phyloP scores from a whole-genome alignment of 2,329 filamentous ascomycete species.

The Colletotrichum chrysophilum region DNA sequence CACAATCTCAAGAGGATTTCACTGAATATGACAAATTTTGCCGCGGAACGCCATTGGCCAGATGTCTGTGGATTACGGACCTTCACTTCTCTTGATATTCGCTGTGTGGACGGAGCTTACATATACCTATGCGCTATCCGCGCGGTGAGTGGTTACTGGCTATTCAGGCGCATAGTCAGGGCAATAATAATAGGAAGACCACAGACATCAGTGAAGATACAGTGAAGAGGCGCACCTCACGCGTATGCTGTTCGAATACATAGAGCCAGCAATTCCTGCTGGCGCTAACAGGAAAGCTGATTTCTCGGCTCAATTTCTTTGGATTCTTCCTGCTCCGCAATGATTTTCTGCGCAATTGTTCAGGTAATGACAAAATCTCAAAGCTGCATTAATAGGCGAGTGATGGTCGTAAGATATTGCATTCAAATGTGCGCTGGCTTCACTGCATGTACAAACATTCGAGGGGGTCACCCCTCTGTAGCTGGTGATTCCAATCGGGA shows the following conservation, averaged over 20 bases:
- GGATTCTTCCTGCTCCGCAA: neutral
- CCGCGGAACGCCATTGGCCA: too few relatives aligned
- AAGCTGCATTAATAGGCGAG: neutral
- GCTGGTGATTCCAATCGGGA: neutral
- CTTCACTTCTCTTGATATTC: neutral
- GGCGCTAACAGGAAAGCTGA: neutral
- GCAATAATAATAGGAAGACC: neutral
- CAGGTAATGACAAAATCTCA: neutral
- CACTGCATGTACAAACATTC: neutral
- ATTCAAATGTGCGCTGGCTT: neutral
- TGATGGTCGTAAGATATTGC: neutral
- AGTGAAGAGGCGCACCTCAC: neutral
- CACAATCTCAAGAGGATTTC: too few relatives aligned
- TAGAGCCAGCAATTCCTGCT: neutral
- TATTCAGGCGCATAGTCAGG: fast-evolving
- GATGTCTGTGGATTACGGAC: too few relatives aligned
- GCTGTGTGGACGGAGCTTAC: too few relatives aligned
- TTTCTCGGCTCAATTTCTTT: neutral
- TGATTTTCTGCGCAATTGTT: neutral
- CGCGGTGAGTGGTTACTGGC: too few relatives aligned
- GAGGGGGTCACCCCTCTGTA: neutral
- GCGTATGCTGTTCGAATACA: neutral
- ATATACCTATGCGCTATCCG: too few relatives aligned
- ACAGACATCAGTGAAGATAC: fast-evolving
- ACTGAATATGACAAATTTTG: too few relatives aligned